Conservation (phyloP, 768 basidiomycete genomes). For the Pleurotus pulmonarius region DNA sequence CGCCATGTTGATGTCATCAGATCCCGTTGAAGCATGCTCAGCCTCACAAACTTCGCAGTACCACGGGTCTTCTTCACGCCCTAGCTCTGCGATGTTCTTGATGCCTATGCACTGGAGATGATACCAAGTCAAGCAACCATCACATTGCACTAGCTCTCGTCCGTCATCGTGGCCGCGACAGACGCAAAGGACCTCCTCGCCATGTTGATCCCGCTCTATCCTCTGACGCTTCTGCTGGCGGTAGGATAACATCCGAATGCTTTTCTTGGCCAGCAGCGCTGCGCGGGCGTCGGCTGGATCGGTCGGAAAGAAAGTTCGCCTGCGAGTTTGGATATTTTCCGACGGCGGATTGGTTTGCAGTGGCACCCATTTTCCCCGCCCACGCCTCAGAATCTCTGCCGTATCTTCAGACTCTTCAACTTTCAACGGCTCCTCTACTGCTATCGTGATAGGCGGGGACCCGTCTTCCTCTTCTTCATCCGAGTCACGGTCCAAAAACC, state of each 20-base stretch:
- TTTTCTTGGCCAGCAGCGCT: conserved; percentile 69
- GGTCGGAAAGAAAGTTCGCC: conserved; percentile 42
- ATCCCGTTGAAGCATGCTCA: conserved; percentile 9
- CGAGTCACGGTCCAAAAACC: conserved; percentile 70
- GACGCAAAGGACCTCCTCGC: conserved; percentile 56
- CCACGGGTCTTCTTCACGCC: conserved; percentile 78
- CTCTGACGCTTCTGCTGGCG: conserved; percentile 42
- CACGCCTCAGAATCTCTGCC: conserved; percentile 30
- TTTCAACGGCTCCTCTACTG: conserved; percentile 29
- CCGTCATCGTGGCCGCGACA: conserved; percentile 69
- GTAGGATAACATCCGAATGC: conserved; percentile 57
- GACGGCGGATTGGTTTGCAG: conserved; percentile 35
- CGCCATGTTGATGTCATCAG: conserved; percentile 9
- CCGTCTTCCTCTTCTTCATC: conserved; percentile 53
- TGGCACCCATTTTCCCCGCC: conserved; percentile 62
- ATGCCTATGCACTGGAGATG: conserved; percentile 81
- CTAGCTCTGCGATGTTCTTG: conserved; percentile 55
- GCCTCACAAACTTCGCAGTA: conserved; percentile 58
- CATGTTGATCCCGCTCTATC: conserved; percentile 32
- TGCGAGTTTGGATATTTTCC: conserved; percentile 17
- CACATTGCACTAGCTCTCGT: conserved; percentile 78
- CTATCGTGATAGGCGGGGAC: conserved; percentile 10
- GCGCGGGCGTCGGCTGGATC: conserved; percentile 77
- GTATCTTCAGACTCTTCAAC: conserved; percentile 21
- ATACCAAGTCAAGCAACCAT: conserved; percentile 77